These are phyloP conservation scores for Fusarium piperis DNA, from an alignment of 2,329 filamentous ascomycete species.

Conservation along the genomic window DNA sequence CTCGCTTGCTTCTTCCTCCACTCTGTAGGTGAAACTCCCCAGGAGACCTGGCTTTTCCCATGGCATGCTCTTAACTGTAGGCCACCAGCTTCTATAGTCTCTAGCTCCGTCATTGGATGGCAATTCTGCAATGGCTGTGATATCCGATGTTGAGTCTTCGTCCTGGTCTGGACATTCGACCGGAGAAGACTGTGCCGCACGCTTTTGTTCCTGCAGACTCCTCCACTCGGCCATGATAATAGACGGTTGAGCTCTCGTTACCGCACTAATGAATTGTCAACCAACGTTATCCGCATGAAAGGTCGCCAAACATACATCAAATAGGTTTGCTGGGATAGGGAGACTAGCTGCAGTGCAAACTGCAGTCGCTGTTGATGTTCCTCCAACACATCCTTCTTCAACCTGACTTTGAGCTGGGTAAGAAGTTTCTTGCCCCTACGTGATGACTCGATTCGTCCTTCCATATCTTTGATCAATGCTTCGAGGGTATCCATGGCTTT, in stretches of 20 bases:
- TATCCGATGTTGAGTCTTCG: not conserved
- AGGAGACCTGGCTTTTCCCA: not conserved
- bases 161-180: too few species aligned
- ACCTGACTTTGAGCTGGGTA: not conserved
- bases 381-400: conserved; percentile 14
- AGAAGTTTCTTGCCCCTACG: not conserved
- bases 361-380: conserved; percentile 8
- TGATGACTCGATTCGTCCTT: not conserved
- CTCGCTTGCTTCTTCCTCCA: not conserved
- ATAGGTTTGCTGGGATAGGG: conserved; percentile 20
- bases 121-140: not conserved
- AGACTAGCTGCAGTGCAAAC: conserved; percentile 5
- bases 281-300: too few species aligned
- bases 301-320: not conserved
- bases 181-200: not conserved
- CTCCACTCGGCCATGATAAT: conserved; percentile 9
- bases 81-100: not conserved
- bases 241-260: conserved; percentile 2
- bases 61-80: accelerated
- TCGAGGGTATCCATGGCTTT: conserved; percentile 7
- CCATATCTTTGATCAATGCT: not conserved
- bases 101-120: too few species aligned
- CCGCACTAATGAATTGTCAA: not conserved
- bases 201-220: not conserved
- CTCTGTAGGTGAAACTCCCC: not conserved